Percentiles rank a stretch among this genome's conserved stretches.
Conservation (phyloP, 2,329 filamentous ascomycete species). For the Chaetomium globosum region DNA sequence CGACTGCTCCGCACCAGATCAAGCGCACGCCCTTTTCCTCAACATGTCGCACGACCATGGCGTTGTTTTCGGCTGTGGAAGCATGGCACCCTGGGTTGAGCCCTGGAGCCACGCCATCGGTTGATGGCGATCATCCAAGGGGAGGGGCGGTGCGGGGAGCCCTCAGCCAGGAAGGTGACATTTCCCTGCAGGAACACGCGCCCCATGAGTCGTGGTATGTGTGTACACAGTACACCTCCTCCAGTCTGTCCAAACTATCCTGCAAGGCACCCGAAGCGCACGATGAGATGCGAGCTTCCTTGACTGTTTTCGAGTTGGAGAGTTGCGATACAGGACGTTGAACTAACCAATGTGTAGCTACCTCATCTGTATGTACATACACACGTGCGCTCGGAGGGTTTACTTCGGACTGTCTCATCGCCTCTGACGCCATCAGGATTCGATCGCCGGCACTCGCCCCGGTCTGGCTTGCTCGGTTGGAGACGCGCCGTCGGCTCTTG, state of each 20-base stretch:
- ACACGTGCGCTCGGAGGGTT: background rate
- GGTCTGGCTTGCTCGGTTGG: background rate
- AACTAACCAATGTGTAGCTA: too few relatives aligned
- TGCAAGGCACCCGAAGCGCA: conserved; percentile 1
- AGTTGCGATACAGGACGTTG: background rate
- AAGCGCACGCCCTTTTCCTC: background rate
- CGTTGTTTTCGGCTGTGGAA: background rate
- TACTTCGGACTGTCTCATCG: background rate
- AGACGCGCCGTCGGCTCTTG: background rate
- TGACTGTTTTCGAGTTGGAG: conserved; percentile 3
- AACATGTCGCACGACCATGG: background rate
- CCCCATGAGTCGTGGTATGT: background rate
- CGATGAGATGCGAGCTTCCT: background rate
- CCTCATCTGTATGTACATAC: too few relatives aligned
- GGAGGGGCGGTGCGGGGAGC: conserved; percentile 3
- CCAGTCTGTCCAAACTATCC: background rate
- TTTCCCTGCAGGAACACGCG: conserved; percentile 13
- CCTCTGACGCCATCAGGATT: too few relatives aligned
- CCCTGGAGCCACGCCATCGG: background rate
- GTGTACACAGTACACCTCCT: too few relatives aligned
- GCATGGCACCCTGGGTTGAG: background rate
- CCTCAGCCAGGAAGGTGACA: conserved; percentile 19
- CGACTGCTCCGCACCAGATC: background rate
- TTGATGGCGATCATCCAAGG: background rate
- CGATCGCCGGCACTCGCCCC: conserved; percentile 1